Evolutionary conservation across 2,329 filamentous ascomycete species (phyloP).

Genomic region (Exophiala alcalophila): DNA sequence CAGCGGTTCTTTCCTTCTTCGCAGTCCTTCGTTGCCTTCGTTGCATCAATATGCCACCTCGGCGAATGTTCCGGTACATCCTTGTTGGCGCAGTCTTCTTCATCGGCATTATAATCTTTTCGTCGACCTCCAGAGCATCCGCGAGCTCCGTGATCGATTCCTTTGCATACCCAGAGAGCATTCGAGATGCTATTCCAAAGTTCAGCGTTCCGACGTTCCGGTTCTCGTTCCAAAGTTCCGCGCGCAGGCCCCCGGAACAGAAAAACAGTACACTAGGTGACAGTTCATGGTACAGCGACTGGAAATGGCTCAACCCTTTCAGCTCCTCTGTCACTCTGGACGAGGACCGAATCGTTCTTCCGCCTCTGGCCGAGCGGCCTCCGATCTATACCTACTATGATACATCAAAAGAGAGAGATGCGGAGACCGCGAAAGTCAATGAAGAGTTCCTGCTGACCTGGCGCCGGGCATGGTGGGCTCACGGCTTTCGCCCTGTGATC

Average conservation of each 20-base stretch:
- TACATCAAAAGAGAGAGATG: constrained; percentile 59
- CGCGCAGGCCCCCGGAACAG: constrained; percentile 70
- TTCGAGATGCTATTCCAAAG: constrained; percentile 42
- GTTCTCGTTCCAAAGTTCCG: constrained; percentile 63
- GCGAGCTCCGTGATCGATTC: constrained; percentile 33
- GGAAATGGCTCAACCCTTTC: constrained; percentile 88
- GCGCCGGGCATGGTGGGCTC: constrained; percentile 92
- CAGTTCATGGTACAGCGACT: constrained; percentile 81
- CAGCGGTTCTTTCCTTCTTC: neutral
- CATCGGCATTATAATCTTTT: constrained; percentile 43
- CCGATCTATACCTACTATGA: constrained; percentile 93
- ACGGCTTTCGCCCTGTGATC: constrained; percentile 84
- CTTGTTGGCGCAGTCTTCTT: constrained; percentile 44
- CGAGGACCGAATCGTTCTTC: constrained; percentile 77
- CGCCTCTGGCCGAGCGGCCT: constrained; percentile 66
- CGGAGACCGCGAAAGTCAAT: constrained; percentile 67
- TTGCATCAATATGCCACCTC: constrained; percentile 24
- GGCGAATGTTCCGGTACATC: constrained; percentile 35
- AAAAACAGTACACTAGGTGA: constrained; percentile 75
- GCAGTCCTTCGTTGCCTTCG: constrained; percentile 9
- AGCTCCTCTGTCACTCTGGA: constrained; percentile 76
- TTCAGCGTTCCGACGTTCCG: constrained; percentile 51
- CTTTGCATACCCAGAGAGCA: constrained; percentile 11
- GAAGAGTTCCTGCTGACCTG: constrained; percentile 77
- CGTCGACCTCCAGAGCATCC: constrained; percentile 41